Conservation (phyloP, 1,139 yeast genomes). For the Saccharomyces pastorianus region DNA sequence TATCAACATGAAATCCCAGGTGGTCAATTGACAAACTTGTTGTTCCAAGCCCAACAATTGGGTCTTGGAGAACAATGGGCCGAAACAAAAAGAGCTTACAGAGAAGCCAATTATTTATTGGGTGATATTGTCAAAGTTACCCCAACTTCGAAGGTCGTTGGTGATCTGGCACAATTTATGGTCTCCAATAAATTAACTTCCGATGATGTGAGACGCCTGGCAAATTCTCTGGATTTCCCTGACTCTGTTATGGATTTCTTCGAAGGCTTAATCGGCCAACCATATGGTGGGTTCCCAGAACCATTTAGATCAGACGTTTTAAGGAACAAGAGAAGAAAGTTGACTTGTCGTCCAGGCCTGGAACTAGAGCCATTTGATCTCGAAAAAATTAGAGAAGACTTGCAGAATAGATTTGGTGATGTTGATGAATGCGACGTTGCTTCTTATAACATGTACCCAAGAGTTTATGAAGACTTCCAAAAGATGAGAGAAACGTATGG, state of each 20-base stretch:
- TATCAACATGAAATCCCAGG: constrained; percentile 97
- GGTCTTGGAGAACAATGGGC: constrained; percentile 94
- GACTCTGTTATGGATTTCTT: constrained; percentile 93
- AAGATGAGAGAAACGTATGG: constrained; percentile 70
- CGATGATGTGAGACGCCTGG: constrained; percentile 78
- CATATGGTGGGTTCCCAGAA: constrained; percentile 98
- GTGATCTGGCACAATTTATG: constrained; percentile 97
- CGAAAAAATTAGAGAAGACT: constrained; percentile 57
- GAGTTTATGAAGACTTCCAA: constrained; percentile 81
- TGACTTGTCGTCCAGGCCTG: constrained; percentile 84
- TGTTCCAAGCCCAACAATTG: constrained; percentile 97
- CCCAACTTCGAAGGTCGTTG: constrained; percentile 96
- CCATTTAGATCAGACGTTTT: constrained; percentile 86
- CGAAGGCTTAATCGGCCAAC: constrained; percentile 98
- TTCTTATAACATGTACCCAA: constrained; percentile 92
- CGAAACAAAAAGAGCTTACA: constrained; percentile 87
- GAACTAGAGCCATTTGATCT: constrained; percentile 75
- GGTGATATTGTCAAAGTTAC: constrained; percentile 97
- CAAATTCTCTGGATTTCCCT: constrained; percentile 89
- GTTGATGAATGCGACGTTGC: constrained; percentile 83
- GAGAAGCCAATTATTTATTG: constrained; percentile 73
- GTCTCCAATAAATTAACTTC: constrained; percentile 80
- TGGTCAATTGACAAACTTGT: constrained; percentile 91
- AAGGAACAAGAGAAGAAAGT: constrained; percentile 79
- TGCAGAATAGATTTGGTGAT: constrained; percentile 50